These are phyloP conservation scores for Tetrapisispora taiwanensis DNA, from an alignment of 805 yeast genomes.

Conservation along the genomic window DNA sequence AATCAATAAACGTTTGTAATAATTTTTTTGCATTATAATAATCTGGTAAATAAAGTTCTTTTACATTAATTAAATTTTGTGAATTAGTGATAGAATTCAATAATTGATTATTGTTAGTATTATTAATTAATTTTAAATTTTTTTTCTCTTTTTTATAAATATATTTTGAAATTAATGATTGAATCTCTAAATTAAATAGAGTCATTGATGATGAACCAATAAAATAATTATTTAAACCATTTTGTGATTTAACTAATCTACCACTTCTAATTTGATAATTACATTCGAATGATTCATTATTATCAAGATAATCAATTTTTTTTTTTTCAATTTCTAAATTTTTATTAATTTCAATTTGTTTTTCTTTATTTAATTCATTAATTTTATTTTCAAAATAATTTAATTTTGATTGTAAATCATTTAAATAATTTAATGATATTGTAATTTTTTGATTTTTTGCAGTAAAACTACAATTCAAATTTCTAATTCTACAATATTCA, in stretches of 20 bases:
- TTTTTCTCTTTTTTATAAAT: conserved; percentile 7
- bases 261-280: conserved; percentile 67
- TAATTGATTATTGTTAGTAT: background rate
- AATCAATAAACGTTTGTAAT: conserved; percentile 66
- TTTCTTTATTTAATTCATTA: background rate
- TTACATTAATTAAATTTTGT: background rate
- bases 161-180: conserved; percentile 44
- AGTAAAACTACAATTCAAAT: conserved; percentile 54
- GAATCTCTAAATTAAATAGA: conserved; percentile 66
- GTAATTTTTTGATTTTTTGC: conserved; percentile 66
- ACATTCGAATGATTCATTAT: conserved; percentile 47
- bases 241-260: conserved; percentile 58
- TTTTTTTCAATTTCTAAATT: background rate
- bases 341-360: background rate
- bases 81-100: background rate
- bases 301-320: background rate
- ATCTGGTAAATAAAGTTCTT: conserved; percentile 40
- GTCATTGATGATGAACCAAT: conserved; percentile 83
- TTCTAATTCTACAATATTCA: conserved; percentile 44
- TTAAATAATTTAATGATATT: conserved; percentile 59
- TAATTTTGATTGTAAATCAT: conserved; percentile 40
- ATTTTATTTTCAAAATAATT: background rate
- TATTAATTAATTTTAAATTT: background rate
- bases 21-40: conserved; percentile 65
- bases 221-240: conserved; percentile 58